Conservation (phyloP, 306 rosid species). For the Vigna mungo region DNA sequence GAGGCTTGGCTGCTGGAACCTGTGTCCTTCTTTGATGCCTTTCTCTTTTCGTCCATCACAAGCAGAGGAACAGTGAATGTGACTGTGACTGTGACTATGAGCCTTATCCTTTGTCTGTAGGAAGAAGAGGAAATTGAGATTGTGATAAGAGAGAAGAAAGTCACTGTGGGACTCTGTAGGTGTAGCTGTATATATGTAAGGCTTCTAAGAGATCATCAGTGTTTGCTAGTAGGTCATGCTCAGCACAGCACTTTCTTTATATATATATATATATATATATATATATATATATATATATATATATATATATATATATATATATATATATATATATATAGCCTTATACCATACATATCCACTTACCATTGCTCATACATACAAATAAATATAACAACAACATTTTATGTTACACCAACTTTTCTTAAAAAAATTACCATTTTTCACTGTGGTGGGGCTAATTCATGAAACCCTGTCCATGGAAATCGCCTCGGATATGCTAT, state of each 20-base stretch:
- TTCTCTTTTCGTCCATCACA: conserved; percentile 83
- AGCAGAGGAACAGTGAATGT: background rate
- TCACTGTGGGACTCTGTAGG: conserved; percentile 23
- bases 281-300: too few relatives aligned
- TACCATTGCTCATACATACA: background rate
- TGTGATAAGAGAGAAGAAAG: conserved; percentile 35
- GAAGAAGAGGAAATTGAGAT: conserved; percentile 2
- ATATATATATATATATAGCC: conserved; percentile 40
- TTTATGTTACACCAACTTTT: background rate
- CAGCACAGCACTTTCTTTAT: conserved; percentile 17
- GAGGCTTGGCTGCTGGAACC: conserved; percentile 41
- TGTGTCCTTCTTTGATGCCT: conserved; percentile 67
- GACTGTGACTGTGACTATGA: background rate
- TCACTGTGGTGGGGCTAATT: conserved; percentile 42
- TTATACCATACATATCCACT: conserved; percentile 29
- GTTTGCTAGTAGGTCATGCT: conserved; percentile 37
- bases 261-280: background rate
- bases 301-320: too few relatives aligned
- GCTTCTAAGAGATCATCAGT: conserved; percentile 44
- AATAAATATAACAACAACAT: background rate
- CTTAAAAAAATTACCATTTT: background rate
- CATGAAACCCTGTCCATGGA: conserved; percentile 24
- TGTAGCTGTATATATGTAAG: conserved; percentile 15
- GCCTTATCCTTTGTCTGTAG: conserved; percentile 28
- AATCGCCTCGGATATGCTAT: conserved; percentile 42